Conservation (phyloP, 495 filamentous ascomycete species). For the Aspergillus sparsus region DNA sequence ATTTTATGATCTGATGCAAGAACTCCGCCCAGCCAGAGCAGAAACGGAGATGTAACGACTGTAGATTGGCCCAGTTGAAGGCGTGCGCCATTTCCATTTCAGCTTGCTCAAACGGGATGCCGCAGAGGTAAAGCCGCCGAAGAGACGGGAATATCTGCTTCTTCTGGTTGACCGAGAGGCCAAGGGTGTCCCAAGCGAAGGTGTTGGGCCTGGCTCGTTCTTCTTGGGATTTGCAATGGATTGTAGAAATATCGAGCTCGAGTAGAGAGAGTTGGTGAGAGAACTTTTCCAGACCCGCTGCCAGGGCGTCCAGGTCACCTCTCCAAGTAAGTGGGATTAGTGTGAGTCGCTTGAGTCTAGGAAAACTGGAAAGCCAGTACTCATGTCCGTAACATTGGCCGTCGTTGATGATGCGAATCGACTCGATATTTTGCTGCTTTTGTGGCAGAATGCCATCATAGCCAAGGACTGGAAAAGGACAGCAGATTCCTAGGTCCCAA, state of each 20-base stretch:
- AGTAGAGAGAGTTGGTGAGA: neutral
- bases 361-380: neutral
- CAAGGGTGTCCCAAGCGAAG: neutral
- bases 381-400: neutral
- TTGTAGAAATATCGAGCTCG: slow-evolving; percentile 5
- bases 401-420: neutral
- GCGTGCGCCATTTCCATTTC: slow-evolving; percentile 2
- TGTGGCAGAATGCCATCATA: neutral
- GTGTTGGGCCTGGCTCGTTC: neutral
- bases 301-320: neutral
- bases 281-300: neutral
- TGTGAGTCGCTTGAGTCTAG: neutral
- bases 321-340: neutral
- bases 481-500: neutral
- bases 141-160: neutral
- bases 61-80: neutral
- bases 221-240: neutral
- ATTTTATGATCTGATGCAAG: neutral
- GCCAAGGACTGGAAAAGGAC: neutral
- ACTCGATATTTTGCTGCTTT: neutral
- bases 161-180: neutral
- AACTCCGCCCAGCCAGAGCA: neutral
- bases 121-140: neutral
- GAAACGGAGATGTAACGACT: neutral
- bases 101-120: neutral